phyloP scores from a whole-genome alignment of 345 rosid genomes.

The Garcia nutans region DNA sequence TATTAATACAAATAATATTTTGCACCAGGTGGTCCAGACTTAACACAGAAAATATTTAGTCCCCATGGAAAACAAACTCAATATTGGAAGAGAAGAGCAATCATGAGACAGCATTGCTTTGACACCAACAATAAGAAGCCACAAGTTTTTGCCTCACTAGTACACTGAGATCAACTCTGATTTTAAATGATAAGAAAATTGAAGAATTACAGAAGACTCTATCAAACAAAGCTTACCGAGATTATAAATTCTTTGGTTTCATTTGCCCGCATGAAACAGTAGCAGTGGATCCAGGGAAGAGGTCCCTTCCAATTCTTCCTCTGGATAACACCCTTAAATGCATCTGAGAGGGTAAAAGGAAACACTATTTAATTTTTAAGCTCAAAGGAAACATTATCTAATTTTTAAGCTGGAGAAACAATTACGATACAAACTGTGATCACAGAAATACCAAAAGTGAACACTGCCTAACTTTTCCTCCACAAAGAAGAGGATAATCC shows the following conservation, averaged over 20 bases:
- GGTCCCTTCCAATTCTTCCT: conserved; percentile 69
- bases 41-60: neutral
- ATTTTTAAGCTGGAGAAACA: neutral
- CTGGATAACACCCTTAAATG: conserved; percentile 55
- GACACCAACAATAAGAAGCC: neutral
- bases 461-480: neutral
- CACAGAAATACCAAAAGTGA: neutral
- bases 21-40: too few species aligned
- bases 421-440: neutral
- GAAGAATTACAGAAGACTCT: neutral
- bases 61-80: too few species aligned
- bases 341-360: conserved; percentile 46
- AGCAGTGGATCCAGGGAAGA: conserved; percentile 84
- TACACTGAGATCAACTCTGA: neutral
- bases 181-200: neutral
- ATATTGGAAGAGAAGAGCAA: too few species aligned
- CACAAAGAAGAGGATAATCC: neutral
- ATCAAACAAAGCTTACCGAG: conserved; percentile 44
- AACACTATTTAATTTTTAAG: neutral
- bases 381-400: neutral
- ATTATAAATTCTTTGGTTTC: conserved; percentile 63
- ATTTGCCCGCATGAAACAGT: conserved; percentile 79
- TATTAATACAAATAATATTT: neutral
- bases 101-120: neutral
- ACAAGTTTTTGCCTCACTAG: too few species aligned